phyloP scores from a whole-genome alignment of 306 rosid genomes.

The Acacia melanoxylon region DNA sequence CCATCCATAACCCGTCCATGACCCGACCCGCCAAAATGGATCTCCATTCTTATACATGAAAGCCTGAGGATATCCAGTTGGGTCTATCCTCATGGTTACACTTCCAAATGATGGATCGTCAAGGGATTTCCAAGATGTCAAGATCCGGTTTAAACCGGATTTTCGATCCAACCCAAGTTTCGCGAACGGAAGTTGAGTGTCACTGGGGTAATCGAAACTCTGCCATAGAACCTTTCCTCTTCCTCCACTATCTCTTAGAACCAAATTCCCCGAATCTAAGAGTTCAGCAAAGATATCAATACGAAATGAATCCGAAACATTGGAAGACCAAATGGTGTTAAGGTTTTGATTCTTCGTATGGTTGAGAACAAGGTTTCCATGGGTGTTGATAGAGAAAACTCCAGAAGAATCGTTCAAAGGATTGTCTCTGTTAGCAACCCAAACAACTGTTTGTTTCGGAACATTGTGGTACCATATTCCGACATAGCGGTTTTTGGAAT shows the following conservation, averaged over 20 bases:
- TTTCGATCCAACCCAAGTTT: conserved; percentile 24
- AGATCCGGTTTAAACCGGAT: not conserved
- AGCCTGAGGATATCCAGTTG: conserved; percentile 27
- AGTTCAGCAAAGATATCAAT: conserved; percentile 12
- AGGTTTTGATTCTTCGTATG: too few species aligned
- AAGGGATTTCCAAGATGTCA: conserved; percentile 33
- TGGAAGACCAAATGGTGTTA: conserved; percentile 38
- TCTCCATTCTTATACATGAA: not conserved
- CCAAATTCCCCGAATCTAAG: conserved; percentile 37
- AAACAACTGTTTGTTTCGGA: too few species aligned
- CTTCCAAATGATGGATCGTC: conserved; percentile 55
- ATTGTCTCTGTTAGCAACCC: too few species aligned
- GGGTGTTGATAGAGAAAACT: too few species aligned
- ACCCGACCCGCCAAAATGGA: conserved; percentile 27
- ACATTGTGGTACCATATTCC: too few species aligned
- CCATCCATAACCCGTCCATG: conserved; percentile 40
- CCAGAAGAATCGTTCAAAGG: too few species aligned
- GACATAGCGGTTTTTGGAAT: too few species aligned
- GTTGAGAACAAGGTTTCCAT: too few species aligned
- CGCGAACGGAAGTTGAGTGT: conserved; percentile 14
- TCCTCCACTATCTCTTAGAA: not conserved
- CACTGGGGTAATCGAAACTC: conserved; percentile 36
- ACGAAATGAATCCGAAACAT: not conserved
- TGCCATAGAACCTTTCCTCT: conserved; percentile 22
- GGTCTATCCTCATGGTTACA: not conserved